Base-by-base conservation (phyloP, 352 stramenopile genomes). In the Phytophthora capsici region DNA sequence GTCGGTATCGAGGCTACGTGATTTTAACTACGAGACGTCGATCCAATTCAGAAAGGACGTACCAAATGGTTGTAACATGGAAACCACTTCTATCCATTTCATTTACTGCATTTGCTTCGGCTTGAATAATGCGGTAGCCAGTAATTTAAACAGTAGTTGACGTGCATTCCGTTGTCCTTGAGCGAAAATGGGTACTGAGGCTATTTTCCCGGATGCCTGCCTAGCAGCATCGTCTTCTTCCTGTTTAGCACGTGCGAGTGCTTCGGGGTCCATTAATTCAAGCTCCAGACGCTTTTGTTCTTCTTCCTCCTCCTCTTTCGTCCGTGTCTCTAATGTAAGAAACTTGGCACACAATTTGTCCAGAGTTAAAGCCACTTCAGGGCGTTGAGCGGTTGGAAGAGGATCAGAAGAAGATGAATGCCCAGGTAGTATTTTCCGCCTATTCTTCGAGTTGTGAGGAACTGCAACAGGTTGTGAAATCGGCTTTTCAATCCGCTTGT, bases 261-360 rank as follows among this genome's bases (percentile, higher is more conserved):
- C 62, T 0, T 58, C 52, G 13, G 66, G 59, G 14, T 79, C 69
- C 40, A 71, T 59, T 9, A 83, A 19, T 9, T 83, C 75, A 4
- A 78, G 65, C 20, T 75, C 65, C 23, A 81, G 10, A 32, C 38
- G 60, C 23, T 56, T 50, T 44, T 81, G 73, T 17, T 55, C 67
- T 57, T 66, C 65, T 28, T 74, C 64, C 17, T 81, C 71, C 32
- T 83, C 75, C 22, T 78, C 65, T 38, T 80, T 75, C 0, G 75
- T 71, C 13, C 75, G 66, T 23, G 57, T 81, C 22, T 73, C 72
- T 28, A 81, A 36, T 16, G 54, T 28, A 38, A 83, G 38, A 41
- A 81, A 61, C 20, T 74, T 58, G 3, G 57, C 32, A 22, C 71
- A 81, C n/a, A 79, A 32, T 19, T 58, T 72, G 20, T 79, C 71